Base-by-base conservation (phyloP, 495 filamentous ascomycete species). In the Hypomontagnella monticulosa region DNA sequence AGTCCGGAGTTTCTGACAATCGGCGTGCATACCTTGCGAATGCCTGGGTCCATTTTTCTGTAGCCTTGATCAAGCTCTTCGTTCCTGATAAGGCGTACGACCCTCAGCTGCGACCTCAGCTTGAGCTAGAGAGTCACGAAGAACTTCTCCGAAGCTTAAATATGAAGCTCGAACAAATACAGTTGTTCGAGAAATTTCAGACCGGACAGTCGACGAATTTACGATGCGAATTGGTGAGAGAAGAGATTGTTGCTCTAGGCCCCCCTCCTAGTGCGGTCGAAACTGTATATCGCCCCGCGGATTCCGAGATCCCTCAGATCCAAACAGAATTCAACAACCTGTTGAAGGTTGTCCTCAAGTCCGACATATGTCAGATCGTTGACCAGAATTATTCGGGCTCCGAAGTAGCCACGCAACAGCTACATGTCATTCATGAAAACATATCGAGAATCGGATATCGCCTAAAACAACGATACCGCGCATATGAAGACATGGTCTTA, bases 21-120 rank as follows among this genome's bases (percentile, higher is more conserved):
- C 71, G 71, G 6, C 61, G 69, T 9, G 69, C 66, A n/a, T 76
- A 74, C 18, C 73, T 76, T 1, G 80, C 81, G 4, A 66, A 81
- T 1, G 88, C 90, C 4, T 93, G 90, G 90, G 73, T 86, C 4
- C 75, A 84, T 27, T 89, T 92, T 57, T 84, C 87, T 3, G 58
- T 89, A 1, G 89, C 83, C 0, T 84, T 83, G 47, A 76, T 99
- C 23, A 83, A 85, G 42, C 83, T 97, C 6, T 98, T 93, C 67
- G 88, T 97, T 3, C 93, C 96, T 0, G 89, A 96, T 72, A 87
- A 87, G 70, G 83, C 89, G 2, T 94, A 91, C 59, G 95, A 99
- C 73, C 95, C 95, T 10, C 91, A 93, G 19, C 79, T 93, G 55
- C 84, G 85, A 55, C 82, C 89, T n/a, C 83, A 88, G 37, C 79